Conservation (phyloP, 176 grass and related monocot species). For the Cenchrus fungigraminus region DNA sequence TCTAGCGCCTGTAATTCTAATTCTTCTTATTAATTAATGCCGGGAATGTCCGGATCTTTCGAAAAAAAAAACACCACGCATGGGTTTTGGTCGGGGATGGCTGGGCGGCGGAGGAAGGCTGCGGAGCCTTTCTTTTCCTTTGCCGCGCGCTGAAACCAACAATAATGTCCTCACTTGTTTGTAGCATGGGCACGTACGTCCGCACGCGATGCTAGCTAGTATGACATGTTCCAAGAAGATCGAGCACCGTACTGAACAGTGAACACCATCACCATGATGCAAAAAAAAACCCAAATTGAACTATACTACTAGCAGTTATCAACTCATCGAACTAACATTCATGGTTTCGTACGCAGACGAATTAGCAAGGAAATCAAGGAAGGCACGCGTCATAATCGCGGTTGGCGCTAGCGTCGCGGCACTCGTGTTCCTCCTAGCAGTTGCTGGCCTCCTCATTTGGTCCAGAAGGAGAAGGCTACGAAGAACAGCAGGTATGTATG, state of each 20-base stretch:
- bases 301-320: too few species aligned
- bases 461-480: slow-evolving; percentile 35
- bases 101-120: background rate
- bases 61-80: too few species aligned
- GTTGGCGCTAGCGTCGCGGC: slow-evolving; percentile 21
- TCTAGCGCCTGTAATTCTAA: too few species aligned
- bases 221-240: background rate
- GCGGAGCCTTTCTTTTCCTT: too few species aligned
- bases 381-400: background rate
- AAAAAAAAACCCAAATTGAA: background rate
- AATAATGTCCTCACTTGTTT: too few species aligned
- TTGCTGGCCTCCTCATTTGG: slow-evolving; percentile 48
- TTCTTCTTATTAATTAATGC: too few species aligned
- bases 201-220: background rate
- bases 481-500: slow-evolving; percentile 41
- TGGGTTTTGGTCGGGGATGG: background rate
- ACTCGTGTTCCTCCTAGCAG: slow-evolving; percentile 27
- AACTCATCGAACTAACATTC: background rate
- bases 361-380: slow-evolving; percentile 34
- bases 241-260: too few species aligned
- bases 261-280: background rate
- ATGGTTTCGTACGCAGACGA: background rate
- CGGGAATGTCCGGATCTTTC: too few species aligned
- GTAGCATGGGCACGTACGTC: background rate
- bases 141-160: too few species aligned